phyloP scores from a whole-genome alignment of 2,329 filamentous ascomycete genomes.

The Cladophialophora bantiana region DNA sequence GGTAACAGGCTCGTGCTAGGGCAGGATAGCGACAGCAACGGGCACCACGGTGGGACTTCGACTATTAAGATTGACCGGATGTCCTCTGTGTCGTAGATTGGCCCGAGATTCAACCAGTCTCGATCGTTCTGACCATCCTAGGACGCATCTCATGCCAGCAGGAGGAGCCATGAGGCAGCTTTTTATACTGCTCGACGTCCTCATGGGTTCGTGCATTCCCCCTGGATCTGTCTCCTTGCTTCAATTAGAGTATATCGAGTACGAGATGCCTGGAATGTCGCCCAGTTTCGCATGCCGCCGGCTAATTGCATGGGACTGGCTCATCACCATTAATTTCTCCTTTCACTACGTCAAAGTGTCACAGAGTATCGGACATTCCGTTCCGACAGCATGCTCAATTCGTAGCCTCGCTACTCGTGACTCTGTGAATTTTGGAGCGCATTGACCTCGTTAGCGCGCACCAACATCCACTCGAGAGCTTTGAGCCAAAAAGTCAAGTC shows the following conservation, averaged over 20 bases:
- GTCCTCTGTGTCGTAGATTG: slow-evolving; percentile 27
- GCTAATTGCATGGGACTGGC: slow-evolving; percentile 1
- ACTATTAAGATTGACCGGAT: slow-evolving; percentile 33
- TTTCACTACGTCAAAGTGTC: background rate
- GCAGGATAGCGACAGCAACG: slow-evolving; percentile 6
- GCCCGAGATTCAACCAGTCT: slow-evolving; percentile 8
- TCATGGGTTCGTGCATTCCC: slow-evolving; percentile 20
- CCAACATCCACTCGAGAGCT: background rate
- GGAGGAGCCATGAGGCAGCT: slow-evolving; percentile 8
- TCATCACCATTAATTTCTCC: slow-evolving; percentile 4
- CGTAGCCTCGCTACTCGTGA: slow-evolving; percentile 3
- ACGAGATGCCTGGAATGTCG: slow-evolving; percentile 9
- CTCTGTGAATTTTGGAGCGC: slow-evolving; percentile 5
- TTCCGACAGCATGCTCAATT: slow-evolving; percentile 3
- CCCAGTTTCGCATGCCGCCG: slow-evolving; percentile 1
- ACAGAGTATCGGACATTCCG: background rate
- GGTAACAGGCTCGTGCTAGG: slow-evolving; percentile 7
- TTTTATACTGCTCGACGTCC: slow-evolving; percentile 11
- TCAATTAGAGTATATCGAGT: slow-evolving; percentile 3
- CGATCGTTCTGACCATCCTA: slow-evolving; percentile 21
- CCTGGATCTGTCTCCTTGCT: slow-evolving; percentile 25
- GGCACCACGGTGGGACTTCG: slow-evolving; percentile 23
- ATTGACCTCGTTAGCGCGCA: background rate
- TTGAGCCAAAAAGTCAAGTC: slow-evolving; percentile 11
- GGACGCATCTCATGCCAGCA: background rate